Evolutionary conservation across 306 rosid species (phyloP).

Genomic region (Casuarina cunninghamiana): DNA sequence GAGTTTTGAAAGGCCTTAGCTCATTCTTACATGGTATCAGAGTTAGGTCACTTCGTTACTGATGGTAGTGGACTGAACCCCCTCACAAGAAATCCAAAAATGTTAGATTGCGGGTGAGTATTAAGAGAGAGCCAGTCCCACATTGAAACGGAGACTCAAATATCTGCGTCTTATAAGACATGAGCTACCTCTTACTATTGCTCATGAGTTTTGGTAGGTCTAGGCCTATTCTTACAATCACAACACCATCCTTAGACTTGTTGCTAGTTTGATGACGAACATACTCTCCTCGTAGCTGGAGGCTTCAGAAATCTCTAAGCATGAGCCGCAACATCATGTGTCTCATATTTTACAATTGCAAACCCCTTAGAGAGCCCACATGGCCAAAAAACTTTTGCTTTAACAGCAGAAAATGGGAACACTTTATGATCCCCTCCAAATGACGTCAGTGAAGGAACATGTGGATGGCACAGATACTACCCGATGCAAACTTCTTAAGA

Average conservation of each 20-base stretch:
- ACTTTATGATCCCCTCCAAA: conserved; percentile 42
- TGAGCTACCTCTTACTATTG: too few species aligned
- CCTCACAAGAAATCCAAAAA: too few species aligned
- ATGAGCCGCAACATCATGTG: conserved; percentile 42
- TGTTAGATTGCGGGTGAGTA: too few species aligned
- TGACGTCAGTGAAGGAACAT: conserved; percentile 61
- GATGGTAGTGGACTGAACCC: too few species aligned
- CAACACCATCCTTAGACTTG: conserved; percentile 39
- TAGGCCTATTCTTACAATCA: not conserved
- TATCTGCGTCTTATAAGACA: too few species aligned
- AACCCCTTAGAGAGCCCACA: conserved; percentile 68
- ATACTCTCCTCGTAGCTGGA: conserved; percentile 57
- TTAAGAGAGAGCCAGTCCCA: too few species aligned
- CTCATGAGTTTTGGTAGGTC: too few species aligned
- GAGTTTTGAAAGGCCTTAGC: too few species aligned
- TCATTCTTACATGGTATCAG: too few species aligned
- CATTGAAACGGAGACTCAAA: too few species aligned
- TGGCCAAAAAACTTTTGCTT: conserved; percentile 82
- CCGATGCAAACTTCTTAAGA: conserved; percentile 58
- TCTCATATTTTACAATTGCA: conserved; percentile 64
- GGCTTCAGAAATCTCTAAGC: conserved; percentile 59
- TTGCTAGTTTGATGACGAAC: conserved; percentile 56
- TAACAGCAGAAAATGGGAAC: conserved; percentile 65
- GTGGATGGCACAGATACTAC: conserved; percentile 66
- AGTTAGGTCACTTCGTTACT: too few species aligned